Conservation (phyloP, 192 early-diverging fungal genomes). For the Backusella luteola region DNA sequence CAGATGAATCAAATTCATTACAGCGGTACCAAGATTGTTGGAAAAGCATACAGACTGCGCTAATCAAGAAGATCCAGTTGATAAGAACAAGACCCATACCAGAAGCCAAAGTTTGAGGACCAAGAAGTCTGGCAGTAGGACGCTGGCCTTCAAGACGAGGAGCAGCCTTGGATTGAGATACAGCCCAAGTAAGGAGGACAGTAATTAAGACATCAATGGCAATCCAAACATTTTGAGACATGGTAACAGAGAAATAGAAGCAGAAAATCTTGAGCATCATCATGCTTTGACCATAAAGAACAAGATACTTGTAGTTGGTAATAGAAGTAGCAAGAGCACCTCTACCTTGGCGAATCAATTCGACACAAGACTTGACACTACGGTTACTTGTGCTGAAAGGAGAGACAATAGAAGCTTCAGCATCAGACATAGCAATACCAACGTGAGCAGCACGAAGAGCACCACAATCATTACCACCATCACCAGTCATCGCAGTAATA, state of each 20-base stretch:
- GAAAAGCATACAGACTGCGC: slow-evolving; percentile 52
- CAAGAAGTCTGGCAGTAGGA: slow-evolving; percentile 70
- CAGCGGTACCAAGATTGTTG: slow-evolving; percentile 61
- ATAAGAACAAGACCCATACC: slow-evolving; percentile 61
- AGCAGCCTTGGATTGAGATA: slow-evolving; percentile 61
- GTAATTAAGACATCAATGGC: slow-evolving; percentile 67
- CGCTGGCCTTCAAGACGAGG: slow-evolving; percentile 46
- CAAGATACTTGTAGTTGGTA: slow-evolving; percentile 66
- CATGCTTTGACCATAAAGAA: slow-evolving; percentile 67
- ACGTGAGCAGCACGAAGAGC: slow-evolving; percentile 79
- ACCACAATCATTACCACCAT: slow-evolving; percentile 85
- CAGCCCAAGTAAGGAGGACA: slow-evolving; percentile 57
- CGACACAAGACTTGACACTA: slow-evolving; percentile 66
- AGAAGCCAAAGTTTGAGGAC: slow-evolving; percentile 65
- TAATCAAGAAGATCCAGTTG: slow-evolving; percentile 60
- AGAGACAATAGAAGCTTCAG: slow-evolving; percentile 80
- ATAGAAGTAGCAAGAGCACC: slow-evolving; percentile 68
- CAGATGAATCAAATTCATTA: slow-evolving; percentile 63
- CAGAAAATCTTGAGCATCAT: slow-evolving; percentile 57
- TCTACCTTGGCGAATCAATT: slow-evolving; percentile 67
- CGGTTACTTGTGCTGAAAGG: slow-evolving; percentile 70
- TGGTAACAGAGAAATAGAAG: slow-evolving; percentile 65
- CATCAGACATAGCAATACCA: slow-evolving; percentile 77
- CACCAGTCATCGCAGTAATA: slow-evolving; percentile 83
- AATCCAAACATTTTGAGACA: slow-evolving; percentile 67